These are phyloP conservation scores for Citrus australasica DNA, from an alignment of 345 rosid species.

Conservation along the genomic window DNA sequence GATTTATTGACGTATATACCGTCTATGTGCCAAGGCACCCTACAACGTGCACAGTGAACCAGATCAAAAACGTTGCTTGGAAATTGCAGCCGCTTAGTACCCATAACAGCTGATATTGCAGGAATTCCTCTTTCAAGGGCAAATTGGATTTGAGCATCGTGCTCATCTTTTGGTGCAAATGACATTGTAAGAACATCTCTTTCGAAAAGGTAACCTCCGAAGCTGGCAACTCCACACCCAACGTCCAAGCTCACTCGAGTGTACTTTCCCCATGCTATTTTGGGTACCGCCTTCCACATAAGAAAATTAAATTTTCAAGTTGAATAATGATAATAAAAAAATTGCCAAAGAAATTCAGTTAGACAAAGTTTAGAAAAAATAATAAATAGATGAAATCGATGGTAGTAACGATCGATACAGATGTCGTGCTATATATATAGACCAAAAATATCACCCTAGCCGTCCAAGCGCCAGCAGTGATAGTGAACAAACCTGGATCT, in stretches of 20 bases:
- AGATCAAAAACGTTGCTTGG: conserved; percentile 90
- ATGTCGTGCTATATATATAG: too few species aligned
- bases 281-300: conserved; percentile 51
- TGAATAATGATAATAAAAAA: too few species aligned
- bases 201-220: conserved; percentile 82
- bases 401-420: too few species aligned
- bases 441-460: too few species aligned
- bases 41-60: conserved; percentile 88
- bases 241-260: conserved; percentile 76
- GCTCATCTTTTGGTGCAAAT: conserved; percentile 96
- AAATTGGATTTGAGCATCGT: conserved; percentile 95
- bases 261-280: conserved; percentile 80
- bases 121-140: conserved; percentile 97
- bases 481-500: neutral
- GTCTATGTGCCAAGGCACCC: conserved; percentile 95
- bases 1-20: conserved; percentile 19
- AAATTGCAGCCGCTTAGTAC: conserved; percentile 79
- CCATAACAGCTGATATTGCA: conserved; percentile 96
- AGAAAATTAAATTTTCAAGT: neutral
- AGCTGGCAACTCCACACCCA: conserved; percentile 98
- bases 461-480: too few species aligned
- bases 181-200: conserved; percentile 91
- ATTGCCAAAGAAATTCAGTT: too few species aligned
- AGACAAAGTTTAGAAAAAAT: too few species aligned
- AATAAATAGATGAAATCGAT: too few species aligned